Evolutionary conservation across 2,329 filamentous ascomycete genomes (phyloP).

Genomic region (Capronia coronata): DNA sequence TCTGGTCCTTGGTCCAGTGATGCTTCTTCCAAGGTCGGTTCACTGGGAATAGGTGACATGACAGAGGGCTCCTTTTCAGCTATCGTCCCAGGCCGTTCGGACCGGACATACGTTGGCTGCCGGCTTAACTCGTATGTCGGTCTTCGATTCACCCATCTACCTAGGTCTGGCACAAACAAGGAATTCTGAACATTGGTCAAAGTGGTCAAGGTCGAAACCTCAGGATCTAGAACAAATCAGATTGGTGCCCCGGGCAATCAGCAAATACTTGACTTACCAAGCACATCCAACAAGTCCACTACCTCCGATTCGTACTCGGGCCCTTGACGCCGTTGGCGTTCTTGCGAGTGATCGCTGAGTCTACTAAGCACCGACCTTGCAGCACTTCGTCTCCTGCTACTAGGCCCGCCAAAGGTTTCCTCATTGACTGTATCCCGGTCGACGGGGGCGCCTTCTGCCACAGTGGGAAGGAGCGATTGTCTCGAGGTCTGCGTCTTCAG

Average conservation of each 20-base stretch:
- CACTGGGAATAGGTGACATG: slow-evolving; percentile 43
- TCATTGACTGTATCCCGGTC: slow-evolving; percentile 20
- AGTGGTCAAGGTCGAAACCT: slow-evolving; percentile 74
- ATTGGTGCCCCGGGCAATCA: slow-evolving; percentile 10
- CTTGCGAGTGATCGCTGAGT: slow-evolving; percentile 18
- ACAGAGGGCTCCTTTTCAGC: slow-evolving; percentile 29
- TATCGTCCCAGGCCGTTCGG: slow-evolving; percentile 7
- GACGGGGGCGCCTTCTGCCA: slow-evolving; percentile 17
- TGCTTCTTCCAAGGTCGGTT: slow-evolving; percentile 31
- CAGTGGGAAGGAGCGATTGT: slow-evolving; percentile 21
- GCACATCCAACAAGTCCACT: slow-evolving; percentile 62
- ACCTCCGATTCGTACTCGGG: slow-evolving; percentile 56
- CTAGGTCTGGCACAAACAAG: slow-evolving; percentile 76
- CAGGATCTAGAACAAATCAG: slow-evolving; percentile 57
- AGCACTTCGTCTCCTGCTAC: slow-evolving; percentile 19
- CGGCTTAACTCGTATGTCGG: slow-evolving; percentile 59
- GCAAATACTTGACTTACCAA: slow-evolving; percentile 49
- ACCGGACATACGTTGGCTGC: slow-evolving; percentile 6
- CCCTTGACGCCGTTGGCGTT: slow-evolving; percentile 15
- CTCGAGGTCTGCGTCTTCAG: slow-evolving; percentile 21
- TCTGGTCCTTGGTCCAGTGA: slow-evolving; percentile 18
- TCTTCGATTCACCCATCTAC: slow-evolving; percentile 64
- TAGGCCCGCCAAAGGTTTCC: slow-evolving; percentile 10
- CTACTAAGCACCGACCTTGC: slow-evolving; percentile 26
- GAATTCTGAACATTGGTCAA: slow-evolving; percentile 88